These are phyloP conservation scores for Chaetomium strumarium DNA, from an alignment of 2,329 filamentous ascomycete genomes.

Conservation along the genomic window DNA sequence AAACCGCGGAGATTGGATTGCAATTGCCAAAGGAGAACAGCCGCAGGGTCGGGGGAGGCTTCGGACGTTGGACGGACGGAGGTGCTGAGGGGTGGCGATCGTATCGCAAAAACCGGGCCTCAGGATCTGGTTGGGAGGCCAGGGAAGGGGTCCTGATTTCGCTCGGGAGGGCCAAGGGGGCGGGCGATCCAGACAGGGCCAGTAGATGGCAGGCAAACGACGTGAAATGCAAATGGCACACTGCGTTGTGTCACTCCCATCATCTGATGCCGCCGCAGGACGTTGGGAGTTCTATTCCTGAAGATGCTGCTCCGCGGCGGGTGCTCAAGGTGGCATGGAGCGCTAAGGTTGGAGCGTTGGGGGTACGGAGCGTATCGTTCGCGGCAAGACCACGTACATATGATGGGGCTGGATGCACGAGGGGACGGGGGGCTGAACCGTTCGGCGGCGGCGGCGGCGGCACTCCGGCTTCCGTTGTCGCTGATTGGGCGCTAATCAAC, in stretches of 20 bases:
- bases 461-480: conserved; percentile 10
- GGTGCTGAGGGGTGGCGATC: conserved; percentile 7
- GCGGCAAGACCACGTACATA: conserved; percentile 19
- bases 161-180: neutral
- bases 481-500: conserved; percentile 25
- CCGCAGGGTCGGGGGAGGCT: conserved; percentile 6
- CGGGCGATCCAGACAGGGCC: conserved; percentile 7
- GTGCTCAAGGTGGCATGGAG: conserved; percentile 13
- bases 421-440: conserved; percentile 15
- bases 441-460: conserved; percentile 20
- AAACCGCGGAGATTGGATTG: neutral
- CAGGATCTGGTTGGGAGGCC: conserved; percentile 8
- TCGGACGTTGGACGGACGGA: conserved; percentile 1
- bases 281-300: conserved; percentile 20
- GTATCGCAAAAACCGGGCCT: conserved; percentile 6
- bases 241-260: conserved; percentile 19
- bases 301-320: conserved; percentile 12
- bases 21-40: neutral
- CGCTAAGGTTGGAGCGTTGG: neutral
- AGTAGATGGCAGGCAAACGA: conserved; percentile 3
- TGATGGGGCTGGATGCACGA: conserved; percentile 9
- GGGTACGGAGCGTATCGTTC: neutral
- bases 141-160: neutral
- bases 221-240: conserved; percentile 7
- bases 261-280: conserved; percentile 17